These are phyloP conservation scores for Russula sp. DNA, from an alignment of 768 basidiomycete species.

Conservation along the genomic window DNA sequence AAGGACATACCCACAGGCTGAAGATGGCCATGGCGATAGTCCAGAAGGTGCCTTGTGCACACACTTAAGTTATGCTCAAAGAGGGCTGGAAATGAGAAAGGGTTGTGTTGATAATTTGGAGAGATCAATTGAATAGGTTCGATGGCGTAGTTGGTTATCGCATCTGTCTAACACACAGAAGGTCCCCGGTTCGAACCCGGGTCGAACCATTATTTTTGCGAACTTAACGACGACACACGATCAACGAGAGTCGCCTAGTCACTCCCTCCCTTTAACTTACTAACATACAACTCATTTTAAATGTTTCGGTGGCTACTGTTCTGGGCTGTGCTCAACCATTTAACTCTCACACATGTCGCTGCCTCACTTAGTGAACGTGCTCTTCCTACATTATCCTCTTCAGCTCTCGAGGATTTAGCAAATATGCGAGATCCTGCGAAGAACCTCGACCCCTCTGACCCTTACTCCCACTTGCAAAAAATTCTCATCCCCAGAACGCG, in stretches of 20 bases:
- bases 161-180: slow-evolving; percentile 60
- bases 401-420: slow-evolving; percentile 46
- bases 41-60: no score
- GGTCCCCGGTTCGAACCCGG: slow-evolving; percentile 26
- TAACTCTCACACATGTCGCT: slow-evolving; percentile 27
- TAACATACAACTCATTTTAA: no score
- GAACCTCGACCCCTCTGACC: slow-evolving; percentile 60
- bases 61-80: no score
- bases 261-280: not conserved
- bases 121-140: not conserved
- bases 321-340: not conserved
- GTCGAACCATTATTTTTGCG: slow-evolving; percentile 15
- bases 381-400: slow-evolving; percentile 41
- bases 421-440: slow-evolving; percentile 56
- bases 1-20: slow-evolving; percentile 67
- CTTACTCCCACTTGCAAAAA: slow-evolving; percentile 69
- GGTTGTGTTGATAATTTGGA: not conserved
- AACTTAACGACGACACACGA: not conserved
- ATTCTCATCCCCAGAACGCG: slow-evolving; percentile 82
- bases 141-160: slow-evolving; percentile 76
- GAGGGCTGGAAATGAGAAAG: no score
- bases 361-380: slow-evolving; percentile 35
- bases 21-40: slow-evolving; percentile 58
- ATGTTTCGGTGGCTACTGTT: slow-evolving; percentile 9
- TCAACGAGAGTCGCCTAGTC: no score